These are phyloP conservation scores for Oryza brachyantha DNA, from an alignment of 176 grass and related monocot genomes.

Conservation along the genomic window DNA sequence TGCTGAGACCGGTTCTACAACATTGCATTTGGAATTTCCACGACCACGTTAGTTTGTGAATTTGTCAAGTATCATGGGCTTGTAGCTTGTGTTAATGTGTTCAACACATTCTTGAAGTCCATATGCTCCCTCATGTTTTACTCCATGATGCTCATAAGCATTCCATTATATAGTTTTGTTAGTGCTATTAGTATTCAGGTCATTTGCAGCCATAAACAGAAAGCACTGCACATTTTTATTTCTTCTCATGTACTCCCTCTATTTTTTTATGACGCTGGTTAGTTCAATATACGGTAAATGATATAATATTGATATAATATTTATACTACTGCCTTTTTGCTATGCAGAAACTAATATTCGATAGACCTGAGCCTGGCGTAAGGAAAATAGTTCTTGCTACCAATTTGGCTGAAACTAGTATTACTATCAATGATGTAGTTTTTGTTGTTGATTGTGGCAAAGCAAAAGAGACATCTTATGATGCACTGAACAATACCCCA, in stretches of 20 bases:
- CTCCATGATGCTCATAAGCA: neutral
- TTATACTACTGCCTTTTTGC: slow-evolving; percentile 4
- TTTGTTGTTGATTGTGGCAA: slow-evolving; percentile 98
- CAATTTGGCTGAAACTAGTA: slow-evolving; percentile 98
- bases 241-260: neutral
- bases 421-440: slow-evolving; percentile 97
- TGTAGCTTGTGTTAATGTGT: neutral
- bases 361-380: slow-evolving; percentile 74
- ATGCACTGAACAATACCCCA: slow-evolving; percentile 98
- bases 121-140: neutral
- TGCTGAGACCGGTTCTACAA: neutral
- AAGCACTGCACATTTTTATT: neutral
- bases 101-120: neutral
- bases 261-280: no score
- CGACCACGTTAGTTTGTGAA: neutral
- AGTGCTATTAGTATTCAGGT: neutral
- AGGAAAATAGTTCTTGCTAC: slow-evolving; percentile 99
- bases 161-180: neutral
- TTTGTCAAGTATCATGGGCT: neutral
- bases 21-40: neutral
- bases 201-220: neutral
- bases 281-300: no score
- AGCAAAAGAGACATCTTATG: slow-evolving; percentile 99
- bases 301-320: neutral
- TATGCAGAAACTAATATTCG: slow-evolving; percentile 94